Percentiles rank a stretch among this genome's conserved stretches.
Evolutionary conservation across 2,329 filamentous ascomycete genomes (phyloP).

Genomic region (Scleromitrula shiraiana): DNA sequence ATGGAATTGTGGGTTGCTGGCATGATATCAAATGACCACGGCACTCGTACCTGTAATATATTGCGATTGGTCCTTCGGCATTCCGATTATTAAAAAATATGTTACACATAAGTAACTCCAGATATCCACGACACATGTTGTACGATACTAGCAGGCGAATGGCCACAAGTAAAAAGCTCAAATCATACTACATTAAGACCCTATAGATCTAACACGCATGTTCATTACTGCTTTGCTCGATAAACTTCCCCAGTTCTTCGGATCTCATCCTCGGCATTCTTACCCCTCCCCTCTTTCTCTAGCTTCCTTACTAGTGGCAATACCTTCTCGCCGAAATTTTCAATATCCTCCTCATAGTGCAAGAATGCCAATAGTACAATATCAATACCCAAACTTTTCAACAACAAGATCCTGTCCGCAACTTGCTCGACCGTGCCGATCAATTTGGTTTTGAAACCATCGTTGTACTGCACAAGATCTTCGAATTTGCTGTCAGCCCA

Average conservation of each 20-base stretch:
- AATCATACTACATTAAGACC: no score
- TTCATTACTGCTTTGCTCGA: constrained; percentile 14
- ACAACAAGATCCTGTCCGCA: constrained; percentile 39
- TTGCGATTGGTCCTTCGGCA: no score
- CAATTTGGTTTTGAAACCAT: constrained; percentile 47
- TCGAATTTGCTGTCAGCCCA: constrained; percentile 45
- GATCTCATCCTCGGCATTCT: constrained; percentile 39
- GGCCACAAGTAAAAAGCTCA: background rate
- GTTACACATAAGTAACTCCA: no score
- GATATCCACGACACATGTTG: no score
- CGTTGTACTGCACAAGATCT: constrained; percentile 47
- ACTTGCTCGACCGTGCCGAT: constrained; percentile 45
- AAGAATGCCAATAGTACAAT: constrained; percentile 41
- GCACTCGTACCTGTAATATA: no score
- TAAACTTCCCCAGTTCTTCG: constrained; percentile 41
- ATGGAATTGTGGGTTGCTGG: no score
- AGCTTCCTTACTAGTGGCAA: constrained; percentile 40
- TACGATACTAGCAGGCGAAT: background rate
- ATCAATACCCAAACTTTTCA: constrained; percentile 38
- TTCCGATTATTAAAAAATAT: no score
- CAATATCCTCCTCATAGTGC: constrained; percentile 45
- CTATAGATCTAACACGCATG: background rate
- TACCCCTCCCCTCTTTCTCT: constrained; percentile 40
- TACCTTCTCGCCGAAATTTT: constrained; percentile 39
- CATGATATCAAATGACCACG: no score